Evolutionary conservation across 2,329 filamentous ascomycete genomes (phyloP).

Genomic region (Chrysoporthe deuterocubensis): DNA sequence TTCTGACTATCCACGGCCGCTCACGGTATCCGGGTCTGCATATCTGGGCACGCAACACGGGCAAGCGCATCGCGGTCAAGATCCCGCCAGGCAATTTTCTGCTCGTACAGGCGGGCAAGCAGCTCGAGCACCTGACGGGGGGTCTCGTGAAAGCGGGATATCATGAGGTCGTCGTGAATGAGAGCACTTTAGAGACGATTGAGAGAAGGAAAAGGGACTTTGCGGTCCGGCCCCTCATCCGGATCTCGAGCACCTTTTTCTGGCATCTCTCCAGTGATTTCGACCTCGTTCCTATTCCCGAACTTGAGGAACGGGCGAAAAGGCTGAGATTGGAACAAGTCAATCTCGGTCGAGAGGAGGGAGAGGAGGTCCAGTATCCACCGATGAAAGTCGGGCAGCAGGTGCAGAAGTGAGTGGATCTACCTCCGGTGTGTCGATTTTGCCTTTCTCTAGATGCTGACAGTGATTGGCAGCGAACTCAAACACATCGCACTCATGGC

Average conservation of each 20-base stretch:
- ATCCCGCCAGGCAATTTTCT: slow-evolving; percentile 63
- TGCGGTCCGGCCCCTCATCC: slow-evolving; percentile 55
- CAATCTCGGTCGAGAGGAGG: slow-evolving; percentile 57
- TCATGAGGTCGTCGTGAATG: slow-evolving; percentile 65
- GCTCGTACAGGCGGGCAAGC: slow-evolving; percentile 65
- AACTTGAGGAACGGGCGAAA: slow-evolving; percentile 49
- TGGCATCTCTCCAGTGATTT: slow-evolving; percentile 63
- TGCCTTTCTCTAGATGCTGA: slow-evolving; percentile 22
- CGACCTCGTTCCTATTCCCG: slow-evolving; percentile 56
- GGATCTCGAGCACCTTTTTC: slow-evolving; percentile 65
- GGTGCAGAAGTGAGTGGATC: slow-evolving; percentile 56
- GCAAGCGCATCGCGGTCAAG: slow-evolving; percentile 60
- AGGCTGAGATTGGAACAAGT: slow-evolving; percentile 51
- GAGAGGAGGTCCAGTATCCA: slow-evolving; percentile 51
- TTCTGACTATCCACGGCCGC: slow-evolving; percentile 67
- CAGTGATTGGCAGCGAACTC: slow-evolving; percentile 43
- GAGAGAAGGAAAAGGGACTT: slow-evolving; percentile 44
- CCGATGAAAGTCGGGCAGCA: slow-evolving; percentile 63
- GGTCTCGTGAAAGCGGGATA: slow-evolving; percentile 65
- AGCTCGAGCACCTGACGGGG: slow-evolving; percentile 64
- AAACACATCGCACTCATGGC: slow-evolving; percentile 59
- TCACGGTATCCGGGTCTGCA: slow-evolving; percentile 65
- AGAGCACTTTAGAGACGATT: slow-evolving; percentile 53
- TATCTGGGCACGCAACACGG: slow-evolving; percentile 68
- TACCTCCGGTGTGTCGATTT: slow-evolving; percentile 27